Conservation (phyloP, 495 filamentous ascomycete species). For the Xylaria cubensis region DNA sequence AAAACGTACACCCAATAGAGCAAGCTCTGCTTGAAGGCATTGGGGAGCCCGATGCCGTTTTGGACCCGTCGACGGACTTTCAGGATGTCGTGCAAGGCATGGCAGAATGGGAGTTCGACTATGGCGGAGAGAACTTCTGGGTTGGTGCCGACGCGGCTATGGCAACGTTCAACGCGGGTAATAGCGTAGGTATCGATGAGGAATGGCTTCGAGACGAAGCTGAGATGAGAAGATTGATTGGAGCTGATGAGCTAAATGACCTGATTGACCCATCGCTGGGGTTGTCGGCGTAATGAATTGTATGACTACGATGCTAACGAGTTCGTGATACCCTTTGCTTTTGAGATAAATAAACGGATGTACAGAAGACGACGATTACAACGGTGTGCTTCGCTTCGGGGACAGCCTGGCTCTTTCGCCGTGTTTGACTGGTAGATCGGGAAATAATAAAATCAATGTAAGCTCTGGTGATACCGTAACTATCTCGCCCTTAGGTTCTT, state of each 20-base stretch:
- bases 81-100: conserved; percentile 13
- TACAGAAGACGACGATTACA: not conserved
- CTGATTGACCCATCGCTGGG: conserved; percentile 36
- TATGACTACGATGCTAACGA: conserved; percentile 17
- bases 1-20: conserved; percentile 39
- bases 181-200: conserved; percentile 15
- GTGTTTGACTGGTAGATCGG: not conserved
- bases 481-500: too few relatives aligned
- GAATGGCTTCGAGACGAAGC: conserved; percentile 34
- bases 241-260: conserved; percentile 27
- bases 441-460: too few relatives aligned
- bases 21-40: conserved; percentile 35
- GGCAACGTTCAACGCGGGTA: not conserved
- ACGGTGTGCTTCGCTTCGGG: not conserved
- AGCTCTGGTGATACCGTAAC: too few relatives aligned
- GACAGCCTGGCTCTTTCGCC: not conserved
- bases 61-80: conserved; percentile 14
- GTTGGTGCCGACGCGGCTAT: conserved; percentile 37
- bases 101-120: conserved; percentile 20
- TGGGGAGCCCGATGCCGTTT: conserved; percentile 17
- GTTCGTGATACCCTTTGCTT: conserved; percentile 39
- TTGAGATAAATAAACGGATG: conserved; percentile 11
- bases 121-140: conserved; percentile 51
- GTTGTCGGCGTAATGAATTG: conserved; percentile 10
- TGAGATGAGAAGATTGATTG: conserved; percentile 34